Base-by-base conservation (phyloP, 2,329 filamentous ascomycete genomes). In the Cordyceps javanica region DNA sequence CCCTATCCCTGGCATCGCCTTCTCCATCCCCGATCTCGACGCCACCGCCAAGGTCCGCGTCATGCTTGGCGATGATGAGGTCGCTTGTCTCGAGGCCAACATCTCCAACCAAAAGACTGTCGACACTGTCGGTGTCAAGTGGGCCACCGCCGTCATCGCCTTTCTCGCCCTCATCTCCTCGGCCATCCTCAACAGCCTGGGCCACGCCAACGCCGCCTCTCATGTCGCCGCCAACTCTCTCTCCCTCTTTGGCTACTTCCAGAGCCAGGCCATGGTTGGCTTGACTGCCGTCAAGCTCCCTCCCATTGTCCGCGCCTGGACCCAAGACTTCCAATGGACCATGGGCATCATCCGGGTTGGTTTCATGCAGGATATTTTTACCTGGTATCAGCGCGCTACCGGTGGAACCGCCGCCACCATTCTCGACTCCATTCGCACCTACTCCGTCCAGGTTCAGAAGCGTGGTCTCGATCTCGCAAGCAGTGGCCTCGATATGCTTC, bases 291-390 rank as follows among this genome's bases (percentile, higher is more conserved):
- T 97, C 14, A 79, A 81, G 46, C 82, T 96, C 55, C 93, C 93
- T 10, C 93, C 93, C 0, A 89, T 96, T 60, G 93, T 96, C 55
- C 82, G 89, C 67, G 82, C 92, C 0, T 97, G 93, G 93, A 96
- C 92, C 2, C 92, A 97, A 75, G 93, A 97, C 74, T 97, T 97
- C 76, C 89, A 95, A 70, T 97, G 93, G 93, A 95, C 88, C 68
- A 94, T 97, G 90, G 93, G 93, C 65, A 91, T 97, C 66, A 96
- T 97, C 66, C 83, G 83, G 53, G 81, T 97, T 42, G 79, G 78
- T n/a, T 97, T 96, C 71, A 82, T 97, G 75, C 91, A 97, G 75
- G 79, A 79, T 49, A 89, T 96, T 67, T 90, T 90, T 61, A 96
- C 91, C 36, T 97, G 93, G 93, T 97, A 97, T 70, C 92, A 96